Conservation (phyloP, 345 rosid genomes). For the Erodium maritimum region DNA sequence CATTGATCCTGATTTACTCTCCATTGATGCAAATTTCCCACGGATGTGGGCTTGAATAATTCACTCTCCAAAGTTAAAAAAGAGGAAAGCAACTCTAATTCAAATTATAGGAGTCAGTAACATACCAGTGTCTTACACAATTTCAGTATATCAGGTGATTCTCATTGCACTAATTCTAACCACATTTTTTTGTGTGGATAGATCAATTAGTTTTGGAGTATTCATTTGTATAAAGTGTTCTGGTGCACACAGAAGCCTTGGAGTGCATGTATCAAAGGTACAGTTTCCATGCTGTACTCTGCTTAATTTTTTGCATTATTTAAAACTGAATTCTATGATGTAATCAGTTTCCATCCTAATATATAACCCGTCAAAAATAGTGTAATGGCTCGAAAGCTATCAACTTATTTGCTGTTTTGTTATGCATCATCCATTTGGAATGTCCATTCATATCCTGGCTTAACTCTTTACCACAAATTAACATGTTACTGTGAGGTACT, state of each 20-base stretch:
- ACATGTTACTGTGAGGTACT: no score
- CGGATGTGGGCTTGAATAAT: not conserved
- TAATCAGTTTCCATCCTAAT: no score
- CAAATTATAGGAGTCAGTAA: not conserved
- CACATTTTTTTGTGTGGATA: conserved; percentile 18
- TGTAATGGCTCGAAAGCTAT: not conserved
- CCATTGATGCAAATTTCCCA: not conserved
- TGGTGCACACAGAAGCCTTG: conserved; percentile 96
- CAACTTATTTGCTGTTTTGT: not conserved
- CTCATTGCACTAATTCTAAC: conserved; percentile 4
- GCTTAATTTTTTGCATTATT: not conserved
- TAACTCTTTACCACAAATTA: no score
- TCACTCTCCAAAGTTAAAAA: not conserved
- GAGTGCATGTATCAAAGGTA: conserved; percentile 95
- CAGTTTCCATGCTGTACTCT: conserved; percentile 4
- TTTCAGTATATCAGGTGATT: conserved; percentile 4
- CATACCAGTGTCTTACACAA: not conserved
- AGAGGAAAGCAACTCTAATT: not conserved
- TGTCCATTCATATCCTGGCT: no score
- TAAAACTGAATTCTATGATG: not conserved
- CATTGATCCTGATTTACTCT: not conserved
- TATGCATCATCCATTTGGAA: no score
- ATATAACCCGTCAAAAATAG: not conserved
- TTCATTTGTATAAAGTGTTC: conserved; percentile 96
- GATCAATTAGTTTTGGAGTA: conserved; percentile 73